A percentile compares a stretch with the other conserved stretches of the same genome.
Conservation (phyloP, 2,329 filamentous ascomycete genomes). For the Nemania diffusa region DNA sequence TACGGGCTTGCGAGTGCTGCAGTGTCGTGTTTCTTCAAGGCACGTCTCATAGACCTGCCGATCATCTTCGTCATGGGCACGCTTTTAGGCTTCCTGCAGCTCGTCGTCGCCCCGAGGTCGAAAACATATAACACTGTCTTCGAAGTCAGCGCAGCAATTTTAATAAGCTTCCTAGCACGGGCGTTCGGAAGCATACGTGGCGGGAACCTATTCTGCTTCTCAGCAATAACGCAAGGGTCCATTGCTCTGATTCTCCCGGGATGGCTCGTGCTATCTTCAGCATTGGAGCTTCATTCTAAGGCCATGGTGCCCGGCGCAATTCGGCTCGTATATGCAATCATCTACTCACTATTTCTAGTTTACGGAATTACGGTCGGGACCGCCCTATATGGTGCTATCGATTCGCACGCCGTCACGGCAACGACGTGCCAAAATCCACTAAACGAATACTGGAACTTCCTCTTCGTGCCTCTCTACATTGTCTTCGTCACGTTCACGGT, state of each 20-base stretch:
- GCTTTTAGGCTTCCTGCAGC: slow-evolving; percentile 77
- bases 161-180: slow-evolving; percentile 74
- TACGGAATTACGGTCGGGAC: slow-evolving; percentile 75
- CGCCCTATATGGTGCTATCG: slow-evolving; percentile 62
- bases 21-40: slow-evolving; percentile 83
- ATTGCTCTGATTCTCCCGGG: slow-evolving; percentile 78
- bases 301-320: slow-evolving; percentile 76
- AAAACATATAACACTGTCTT: slow-evolving; percentile 69
- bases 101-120: slow-evolving; percentile 79
- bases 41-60: slow-evolving; percentile 80
- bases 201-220: slow-evolving; percentile 74
- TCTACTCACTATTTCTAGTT: slow-evolving; percentile 76
- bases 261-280: slow-evolving; percentile 63
- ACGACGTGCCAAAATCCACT: slow-evolving; percentile 59
- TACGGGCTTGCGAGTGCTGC: slow-evolving; percentile 80
- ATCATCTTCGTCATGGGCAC: slow-evolving; percentile 80
- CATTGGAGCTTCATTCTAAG: slow-evolving; percentile 73
- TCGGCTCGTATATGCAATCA: slow-evolving; percentile 77
- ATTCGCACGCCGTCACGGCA: slow-evolving; percentile 55
- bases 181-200: slow-evolving; percentile 71
- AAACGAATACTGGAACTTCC: slow-evolving; percentile 63
- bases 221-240: slow-evolving; percentile 73
- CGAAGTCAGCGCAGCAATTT: slow-evolving; percentile 64
- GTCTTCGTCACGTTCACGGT: slow-evolving; percentile 80
- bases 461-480: slow-evolving; percentile 76